Evolutionary conservation across 345 rosid species (phyloP).

Genomic region (Trapa bicornis): DNA sequence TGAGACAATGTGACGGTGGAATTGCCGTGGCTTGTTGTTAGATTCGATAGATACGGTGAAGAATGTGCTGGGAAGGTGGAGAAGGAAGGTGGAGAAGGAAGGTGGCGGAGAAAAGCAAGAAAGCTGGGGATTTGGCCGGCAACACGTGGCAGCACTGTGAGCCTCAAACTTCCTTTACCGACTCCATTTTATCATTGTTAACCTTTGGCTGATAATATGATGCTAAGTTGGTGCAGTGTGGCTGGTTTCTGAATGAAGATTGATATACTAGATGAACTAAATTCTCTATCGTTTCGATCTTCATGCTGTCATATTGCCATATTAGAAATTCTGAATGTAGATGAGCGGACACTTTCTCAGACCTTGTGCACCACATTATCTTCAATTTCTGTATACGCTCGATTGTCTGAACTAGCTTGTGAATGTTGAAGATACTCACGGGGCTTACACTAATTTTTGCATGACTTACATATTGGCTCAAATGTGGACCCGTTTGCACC

Average conservation of each 20-base stretch:
- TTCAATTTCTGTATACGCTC: not conserved
- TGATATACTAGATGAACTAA: not conserved
- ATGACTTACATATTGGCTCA: not conserved
- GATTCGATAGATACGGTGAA: slow-evolving; percentile 1
- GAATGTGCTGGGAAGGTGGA: slow-evolving; percentile 9
- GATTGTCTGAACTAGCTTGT: not conserved
- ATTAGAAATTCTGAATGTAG: not conserved
- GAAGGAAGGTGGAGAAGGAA: slow-evolving; percentile 6
- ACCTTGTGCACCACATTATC: not conserved
- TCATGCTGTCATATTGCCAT: not conserved
- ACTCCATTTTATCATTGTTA: not conserved
- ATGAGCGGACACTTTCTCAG: not conserved
- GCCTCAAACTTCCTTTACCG: slow-evolving; percentile 2
- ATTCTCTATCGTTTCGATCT: not conserved
- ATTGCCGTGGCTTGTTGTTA: slow-evolving; percentile 1
- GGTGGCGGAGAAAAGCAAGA: slow-evolving; percentile 9
- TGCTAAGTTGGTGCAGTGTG: too few relatives aligned
- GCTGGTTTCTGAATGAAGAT: too few relatives aligned
- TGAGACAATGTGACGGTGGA: not conserved
- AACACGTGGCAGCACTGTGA: slow-evolving; percentile 12
- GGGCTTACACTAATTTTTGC: not conserved
- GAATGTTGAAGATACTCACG: not conserved
- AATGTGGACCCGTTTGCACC: not conserved
- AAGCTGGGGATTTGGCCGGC: slow-evolving; percentile 12
- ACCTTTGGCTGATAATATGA: not conserved